Evolutionary conservation across 2,329 filamentous ascomycete genomes (phyloP).

Genomic region (Colletotrichum sp.): DNA sequence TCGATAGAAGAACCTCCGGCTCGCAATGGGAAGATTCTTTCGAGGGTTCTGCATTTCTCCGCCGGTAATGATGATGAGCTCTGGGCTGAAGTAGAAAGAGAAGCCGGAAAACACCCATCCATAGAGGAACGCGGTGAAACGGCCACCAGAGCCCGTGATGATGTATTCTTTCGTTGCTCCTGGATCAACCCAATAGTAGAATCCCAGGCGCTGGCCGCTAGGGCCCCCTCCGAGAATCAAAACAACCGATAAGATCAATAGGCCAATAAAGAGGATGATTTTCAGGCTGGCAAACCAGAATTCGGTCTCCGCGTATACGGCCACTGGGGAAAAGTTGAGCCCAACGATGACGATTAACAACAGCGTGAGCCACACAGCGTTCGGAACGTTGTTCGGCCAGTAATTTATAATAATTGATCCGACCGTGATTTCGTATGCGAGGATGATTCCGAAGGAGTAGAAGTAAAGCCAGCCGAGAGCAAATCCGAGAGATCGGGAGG

Average conservation of each 20-base stretch:
- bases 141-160: constrained; percentile 24
- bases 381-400: constrained; percentile 21
- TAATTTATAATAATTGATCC: constrained; percentile 25
- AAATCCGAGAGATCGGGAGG: constrained; percentile 33
- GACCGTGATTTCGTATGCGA: constrained; percentile 29
- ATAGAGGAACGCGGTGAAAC: constrained; percentile 22
- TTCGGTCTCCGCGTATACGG: constrained; percentile 58
- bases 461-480: constrained; percentile 48
- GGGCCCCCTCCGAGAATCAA: constrained; percentile 23
- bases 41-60: constrained; percentile 45
- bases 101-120: constrained; percentile 26
- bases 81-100: constrained; percentile 27
- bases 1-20: constrained; percentile 27
- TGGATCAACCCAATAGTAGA: constrained; percentile 16
- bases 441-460: constrained; percentile 42
- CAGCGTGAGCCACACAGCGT: constrained; percentile 24
- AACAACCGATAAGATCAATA: constrained; percentile 65
- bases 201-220: constrained; percentile 24
- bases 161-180: constrained; percentile 13
- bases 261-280: constrained; percentile 59
- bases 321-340: constrained; percentile 18
- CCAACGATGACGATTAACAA: constrained; percentile 20
- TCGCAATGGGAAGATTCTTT: constrained; percentile 37
- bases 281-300: constrained; percentile 63
- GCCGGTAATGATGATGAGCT: constrained; percentile 23